Evolutionary conservation across 192 early-diverging fungal genomes (phyloP), one percentile per base, ranked within the genome.

Genomic region (Funneliformis geosporum): DNA sequence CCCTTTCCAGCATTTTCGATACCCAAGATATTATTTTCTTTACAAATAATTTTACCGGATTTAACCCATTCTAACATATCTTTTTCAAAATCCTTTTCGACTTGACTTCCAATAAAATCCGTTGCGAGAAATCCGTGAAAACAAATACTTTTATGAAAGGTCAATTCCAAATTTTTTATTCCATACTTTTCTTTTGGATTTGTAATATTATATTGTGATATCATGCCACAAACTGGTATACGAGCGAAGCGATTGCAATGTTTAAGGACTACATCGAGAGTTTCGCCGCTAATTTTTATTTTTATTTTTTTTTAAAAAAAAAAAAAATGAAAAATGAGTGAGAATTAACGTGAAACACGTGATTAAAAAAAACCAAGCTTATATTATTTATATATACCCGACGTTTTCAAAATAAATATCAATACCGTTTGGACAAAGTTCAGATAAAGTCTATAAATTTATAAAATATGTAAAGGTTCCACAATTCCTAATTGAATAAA

Each of bases 351-450:
- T n/a, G n/a, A n/a, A n/a, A n/a, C n/a, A n/a, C n/a, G n/a, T n/a
- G n/a, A n/a, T n/a, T 25, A 39, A 6, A 2, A 21, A 33, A 21
- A 2, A 44, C n/a, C 23, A 59, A 64, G 8, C 12, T 40, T 25
- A 75, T 25, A 18, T 27, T 10, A 79, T 23, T 0, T 43, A 14
- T 23, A 73, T n/a, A 25, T 80, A 55, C 77, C 92, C 93, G 33
- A 96, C 93, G 60, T 93, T 89, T 70, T 96, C 94, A 84, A 91
- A 96, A 81, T 96, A 96, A 23, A 96, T 89, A 79, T 97, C 96
- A 70, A 97, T 89, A 64, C 95, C 95, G 27, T 94, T 86, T 39
- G 95, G 95, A 55, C 89, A 91, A 7, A 84, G 76, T 82, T 90
- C 78, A 38, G 76, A 85, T 38, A 96, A 89, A 10, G 0, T 18